Base-by-base conservation (phyloP, 2,329 filamentous ascomycete species). In the Kalmusia sp. region DNA sequence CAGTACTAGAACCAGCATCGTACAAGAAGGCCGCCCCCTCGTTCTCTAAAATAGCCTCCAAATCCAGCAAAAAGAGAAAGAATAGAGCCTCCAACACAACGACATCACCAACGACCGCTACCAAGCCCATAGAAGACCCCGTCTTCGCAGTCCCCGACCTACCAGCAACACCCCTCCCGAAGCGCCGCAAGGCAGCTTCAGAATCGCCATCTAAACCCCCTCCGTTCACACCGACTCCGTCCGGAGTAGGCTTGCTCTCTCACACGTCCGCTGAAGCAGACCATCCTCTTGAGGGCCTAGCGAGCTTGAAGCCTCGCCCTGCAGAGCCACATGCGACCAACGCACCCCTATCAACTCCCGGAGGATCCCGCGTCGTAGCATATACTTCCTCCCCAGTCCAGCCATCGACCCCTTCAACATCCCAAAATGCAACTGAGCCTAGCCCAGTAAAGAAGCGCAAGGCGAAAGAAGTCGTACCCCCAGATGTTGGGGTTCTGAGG, bases 331-430 rank as follows among this genome's bases (percentile, higher is more conserved):
- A 83, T 59, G 76, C 78, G 12, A 89, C 88, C 37, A 91, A 92
- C 69, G 89, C 88, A 1, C 81, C 85, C 1, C 79, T 93, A 8
- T 74, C 90, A n/a, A 91, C 89, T 0, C 88, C 89, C 2, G 83
- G 87, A 67, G 87, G 88, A 3, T 89, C 86, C 2, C 81, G 85
- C 38, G 68, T 91, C 6, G 76, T 89, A 21, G 79, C 82, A 9
- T 72, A 73, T 61, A 59, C 76, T 65, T 69, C 72, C 7, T 74
- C 72, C 5, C 71, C 71, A 15, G 57, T 67, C n/a, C 62, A 67
- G 61, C 73, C 56, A 61, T 78, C 55, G 51, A 77, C 80, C 55
- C 48, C 38, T 15, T 27, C 43, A 14, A 40, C 39, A 4, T 54
- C 51, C 6, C 47, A 44, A 7, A 33, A 51, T 27, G 41, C 24